phyloP scores from a whole-genome alignment of 176 grass and related monocot genomes.

The Carex scoparia region DNA sequence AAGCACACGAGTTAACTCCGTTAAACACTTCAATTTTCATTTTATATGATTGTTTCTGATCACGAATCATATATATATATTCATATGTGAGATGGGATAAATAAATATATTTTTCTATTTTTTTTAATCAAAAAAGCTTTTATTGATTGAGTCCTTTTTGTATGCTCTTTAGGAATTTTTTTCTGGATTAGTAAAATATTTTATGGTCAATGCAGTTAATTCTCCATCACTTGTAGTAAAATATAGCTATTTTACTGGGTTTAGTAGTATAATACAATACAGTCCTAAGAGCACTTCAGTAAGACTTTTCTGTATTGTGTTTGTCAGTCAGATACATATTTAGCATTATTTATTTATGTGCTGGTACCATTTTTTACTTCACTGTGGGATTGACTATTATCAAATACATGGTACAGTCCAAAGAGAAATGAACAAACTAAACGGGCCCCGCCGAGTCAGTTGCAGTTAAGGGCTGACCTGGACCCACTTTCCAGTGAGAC shows the following conservation, averaged over 20 bases:
- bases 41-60: background rate
- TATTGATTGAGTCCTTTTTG: background rate
- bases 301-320: background rate
- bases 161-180: background rate
- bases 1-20: background rate
- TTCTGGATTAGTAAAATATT: background rate
- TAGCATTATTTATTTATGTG: background rate
- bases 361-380: background rate
- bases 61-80: background rate
- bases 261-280: background rate
- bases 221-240: background rate
- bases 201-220: background rate
- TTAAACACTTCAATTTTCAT: background rate
- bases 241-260: background rate
- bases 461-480: background rate
- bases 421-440: background rate
- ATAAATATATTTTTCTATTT: background rate
- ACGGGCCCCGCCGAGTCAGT: background rate
- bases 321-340: background rate
- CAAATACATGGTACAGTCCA: background rate
- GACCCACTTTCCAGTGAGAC: conserved; percentile 10
- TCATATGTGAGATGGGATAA: background rate
- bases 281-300: background rate
- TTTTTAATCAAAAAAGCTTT: background rate
- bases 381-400: background rate